phyloP scores from a whole-genome alignment of 257 asterid genomes.

The Solanum rostratum region DNA sequence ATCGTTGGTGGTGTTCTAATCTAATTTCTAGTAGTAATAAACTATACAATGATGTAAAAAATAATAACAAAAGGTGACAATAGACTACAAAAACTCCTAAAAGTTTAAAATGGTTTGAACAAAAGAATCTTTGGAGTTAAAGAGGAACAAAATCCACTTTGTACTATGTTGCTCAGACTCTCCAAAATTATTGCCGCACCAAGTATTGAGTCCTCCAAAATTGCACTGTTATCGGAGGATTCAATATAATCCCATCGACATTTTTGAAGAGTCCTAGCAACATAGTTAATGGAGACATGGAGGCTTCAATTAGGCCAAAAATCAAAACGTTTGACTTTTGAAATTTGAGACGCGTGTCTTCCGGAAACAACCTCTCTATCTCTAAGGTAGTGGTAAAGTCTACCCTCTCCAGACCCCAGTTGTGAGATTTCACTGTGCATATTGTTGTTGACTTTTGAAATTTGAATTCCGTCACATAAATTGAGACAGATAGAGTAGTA shows the following conservation, averaged over 20 bases:
- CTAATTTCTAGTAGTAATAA: neutral
- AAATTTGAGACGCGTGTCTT: neutral
- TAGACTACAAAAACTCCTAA: neutral
- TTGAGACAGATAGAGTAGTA: neutral
- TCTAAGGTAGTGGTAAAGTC: no score
- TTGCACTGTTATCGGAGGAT: neutral
- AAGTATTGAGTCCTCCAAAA: neutral
- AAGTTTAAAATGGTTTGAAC: neutral
- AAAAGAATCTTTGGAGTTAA: neutral
- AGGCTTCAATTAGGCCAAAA: neutral
- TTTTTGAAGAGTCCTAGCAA: neutral
- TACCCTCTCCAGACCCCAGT: no score
- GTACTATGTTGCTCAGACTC: neutral
- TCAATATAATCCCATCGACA: rapidly evolving
- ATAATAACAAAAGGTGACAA: neutral
- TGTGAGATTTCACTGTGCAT: no score
- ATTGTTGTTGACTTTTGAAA: neutral
- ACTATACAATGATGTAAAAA: neutral
- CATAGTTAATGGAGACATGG: neutral
- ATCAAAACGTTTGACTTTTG: neutral
- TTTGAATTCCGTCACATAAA: neutral
- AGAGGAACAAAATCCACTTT: neutral
- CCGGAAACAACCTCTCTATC: no score
- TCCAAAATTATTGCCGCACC: neutral
- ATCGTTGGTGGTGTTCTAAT: neutral